Evolutionary conservation across 441 rosid genomes (phyloP).

Genomic region (Corymbia citriodora): DNA sequence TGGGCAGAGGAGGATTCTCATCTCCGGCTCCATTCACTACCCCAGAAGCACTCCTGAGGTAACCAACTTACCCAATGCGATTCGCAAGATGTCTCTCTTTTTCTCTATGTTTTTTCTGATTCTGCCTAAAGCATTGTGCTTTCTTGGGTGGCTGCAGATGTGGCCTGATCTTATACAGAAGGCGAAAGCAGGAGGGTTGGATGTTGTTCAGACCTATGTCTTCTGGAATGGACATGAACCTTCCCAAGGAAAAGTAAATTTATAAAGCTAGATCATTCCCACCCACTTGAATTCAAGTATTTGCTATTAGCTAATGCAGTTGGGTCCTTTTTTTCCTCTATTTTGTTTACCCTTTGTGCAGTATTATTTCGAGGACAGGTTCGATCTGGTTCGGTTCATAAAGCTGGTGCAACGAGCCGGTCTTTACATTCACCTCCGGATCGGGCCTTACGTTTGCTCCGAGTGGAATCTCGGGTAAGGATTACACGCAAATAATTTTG

Average conservation of each 20-base stretch:
- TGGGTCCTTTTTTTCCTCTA: too few relatives aligned
- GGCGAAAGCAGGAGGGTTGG: conserved; percentile 9
- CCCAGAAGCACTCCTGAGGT: conserved; percentile 13
- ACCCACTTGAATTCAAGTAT: not conserved
- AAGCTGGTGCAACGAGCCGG: conserved; percentile 10
- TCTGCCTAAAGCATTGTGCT: not conserved
- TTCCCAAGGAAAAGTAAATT: conserved; percentile 7
- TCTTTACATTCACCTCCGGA: conserved; percentile 9
- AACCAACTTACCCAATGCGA: not conserved
- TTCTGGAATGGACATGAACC: conserved; percentile 17
- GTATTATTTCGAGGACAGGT: conserved; percentile 10
- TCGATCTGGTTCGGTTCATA: conserved; percentile 5
- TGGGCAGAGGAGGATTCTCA: conserved; percentile 9
- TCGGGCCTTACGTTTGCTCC: conserved; percentile 1
- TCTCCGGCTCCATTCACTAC: conserved; percentile 11
- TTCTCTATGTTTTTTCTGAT: not conserved
- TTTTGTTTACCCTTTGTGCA: not conserved
- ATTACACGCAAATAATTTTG: not conserved
- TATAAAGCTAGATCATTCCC: not conserved
- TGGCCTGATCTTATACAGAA: conserved; percentile 8
- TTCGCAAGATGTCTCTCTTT: not conserved
- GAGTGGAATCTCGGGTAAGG: conserved; percentile 12
- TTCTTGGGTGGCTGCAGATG: conserved; percentile 1
- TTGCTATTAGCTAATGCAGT: not conserved
- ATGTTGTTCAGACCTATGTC: conserved; percentile 6